These are phyloP conservation scores for Russula lepida DNA, from an alignment of 768 basidiomycete genomes.

Conservation along the genomic window DNA sequence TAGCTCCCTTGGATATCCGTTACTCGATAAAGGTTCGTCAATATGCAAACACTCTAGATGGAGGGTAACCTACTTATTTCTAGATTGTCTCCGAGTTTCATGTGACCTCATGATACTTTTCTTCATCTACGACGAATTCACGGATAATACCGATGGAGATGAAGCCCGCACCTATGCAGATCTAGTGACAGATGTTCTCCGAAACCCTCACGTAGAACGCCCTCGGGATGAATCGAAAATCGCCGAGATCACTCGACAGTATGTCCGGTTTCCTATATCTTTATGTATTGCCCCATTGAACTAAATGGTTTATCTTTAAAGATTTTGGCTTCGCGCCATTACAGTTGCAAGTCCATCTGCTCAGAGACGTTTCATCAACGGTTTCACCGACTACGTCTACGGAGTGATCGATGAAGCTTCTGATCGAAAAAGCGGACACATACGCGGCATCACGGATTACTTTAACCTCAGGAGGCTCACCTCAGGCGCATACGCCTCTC, in stretches of 20 bases:
- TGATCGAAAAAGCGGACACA: constrained; percentile 29
- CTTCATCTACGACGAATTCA: constrained; percentile 14
- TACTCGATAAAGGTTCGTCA: constrained; percentile 1
- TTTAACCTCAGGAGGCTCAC: constrained; percentile 34
- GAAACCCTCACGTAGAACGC: constrained; percentile 3
- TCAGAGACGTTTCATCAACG: constrained; percentile 26
- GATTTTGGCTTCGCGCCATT: constrained; percentile 5
- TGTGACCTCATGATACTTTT: constrained; percentile 6
- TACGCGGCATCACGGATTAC: constrained; percentile 35
- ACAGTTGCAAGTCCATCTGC: not conserved
- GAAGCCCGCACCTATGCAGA: not conserved
- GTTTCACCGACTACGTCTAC: constrained; percentile 26
- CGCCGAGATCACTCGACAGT: constrained; percentile 14
- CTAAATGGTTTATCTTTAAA: not conserved
- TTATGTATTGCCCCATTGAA: too few relatives aligned
- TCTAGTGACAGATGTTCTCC: constrained; percentile 1
- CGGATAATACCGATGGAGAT: not conserved
- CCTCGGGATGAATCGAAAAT: constrained; percentile 6
- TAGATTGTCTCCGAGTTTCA: constrained; percentile 2
- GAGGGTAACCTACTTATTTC: not conserved
- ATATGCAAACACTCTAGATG: not conserved
- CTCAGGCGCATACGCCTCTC: constrained; percentile 33
- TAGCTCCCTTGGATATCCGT: not conserved
- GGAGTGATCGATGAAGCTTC: constrained; percentile 28
- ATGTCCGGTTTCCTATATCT: not conserved